Percentiles rank a stretch among this genome's conserved stretches.
Conservation (phyloP, 2,329 filamentous ascomycete species). For the Cercospora sp. region DNA sequence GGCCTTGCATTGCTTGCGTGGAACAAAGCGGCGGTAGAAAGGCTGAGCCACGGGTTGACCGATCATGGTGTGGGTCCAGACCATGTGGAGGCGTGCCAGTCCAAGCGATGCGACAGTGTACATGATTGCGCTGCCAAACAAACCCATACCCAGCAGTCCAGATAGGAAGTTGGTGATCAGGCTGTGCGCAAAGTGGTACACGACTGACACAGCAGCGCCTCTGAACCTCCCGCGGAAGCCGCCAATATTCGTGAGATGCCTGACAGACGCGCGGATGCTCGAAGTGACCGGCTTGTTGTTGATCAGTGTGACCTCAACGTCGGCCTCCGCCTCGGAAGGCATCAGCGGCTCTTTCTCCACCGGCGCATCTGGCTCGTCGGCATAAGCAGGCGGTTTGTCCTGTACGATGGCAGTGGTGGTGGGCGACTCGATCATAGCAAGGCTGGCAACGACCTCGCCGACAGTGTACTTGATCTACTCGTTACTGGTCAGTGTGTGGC, state of each 20-base stretch:
- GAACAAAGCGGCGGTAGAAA: slow-evolving; percentile 70
- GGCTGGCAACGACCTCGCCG: slow-evolving; percentile 59
- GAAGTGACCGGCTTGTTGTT: slow-evolving; percentile 62
- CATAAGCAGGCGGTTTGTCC: slow-evolving; percentile 46
- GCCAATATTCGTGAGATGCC: slow-evolving; percentile 45
- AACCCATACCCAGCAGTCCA: slow-evolving; percentile 46
- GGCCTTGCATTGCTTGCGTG: slow-evolving; percentile 65
- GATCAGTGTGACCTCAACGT: slow-evolving; percentile 48
- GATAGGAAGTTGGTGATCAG: slow-evolving; percentile 33
- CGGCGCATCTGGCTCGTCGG: slow-evolving; percentile 52
- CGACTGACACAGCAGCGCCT: slow-evolving; percentile 39
- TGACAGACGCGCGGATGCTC: slow-evolving; percentile 59
- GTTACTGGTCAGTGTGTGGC: slow-evolving; percentile 14
- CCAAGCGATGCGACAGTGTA: slow-evolving; percentile 61
- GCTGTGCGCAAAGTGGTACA: slow-evolving; percentile 39
- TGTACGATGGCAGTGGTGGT: slow-evolving; percentile 52
- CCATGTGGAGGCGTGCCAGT: slow-evolving; percentile 68
- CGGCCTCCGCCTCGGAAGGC: slow-evolving; percentile 42
- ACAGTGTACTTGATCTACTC: slow-evolving; percentile 56
- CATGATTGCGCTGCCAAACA: slow-evolving; percentile 51
- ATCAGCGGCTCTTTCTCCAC: slow-evolving; percentile 43
- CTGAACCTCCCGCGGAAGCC: slow-evolving; percentile 42
- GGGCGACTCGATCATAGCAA: slow-evolving; percentile 65
- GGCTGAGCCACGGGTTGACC: slow-evolving; percentile 62
- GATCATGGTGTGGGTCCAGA: slow-evolving; percentile 86